Evolutionary conservation across 2,329 filamentous ascomycete species (phyloP), one percentile per base, ranked within the genome.

Genomic region (Stachybotrys chlorohalonatus): DNA sequence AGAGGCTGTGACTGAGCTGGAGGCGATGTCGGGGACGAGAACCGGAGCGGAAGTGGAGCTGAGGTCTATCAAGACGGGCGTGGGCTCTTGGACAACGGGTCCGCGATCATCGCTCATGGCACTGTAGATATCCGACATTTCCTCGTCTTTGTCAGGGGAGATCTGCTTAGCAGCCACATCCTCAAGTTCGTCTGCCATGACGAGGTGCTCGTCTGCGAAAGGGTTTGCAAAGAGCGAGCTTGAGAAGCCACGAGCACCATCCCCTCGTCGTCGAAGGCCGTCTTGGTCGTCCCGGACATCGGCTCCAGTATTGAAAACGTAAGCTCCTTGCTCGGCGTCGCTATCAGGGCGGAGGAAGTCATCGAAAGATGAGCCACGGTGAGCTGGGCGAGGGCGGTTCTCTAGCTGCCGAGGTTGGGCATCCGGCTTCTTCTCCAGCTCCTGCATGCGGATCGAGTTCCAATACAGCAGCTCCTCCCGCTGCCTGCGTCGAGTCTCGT

Each of bases 391-490:
- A 15, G 52, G 54, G 31, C 58, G 58, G 5, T 55, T 56, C 32
- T 57, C 47, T 9, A 59, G 54, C 46, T 60, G 54, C 56, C 53
- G 59, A 13, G 55, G 57, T 16, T 55, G 55, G 46, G 60, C 54
- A 39, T 57, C 59, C 15, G 58, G 57, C 51, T 61, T 61, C 55
- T 56, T 58, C 31, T 69, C 70, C 62, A 74, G 64, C 64, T 79
- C 78, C 64, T 78, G 72, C 52, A 82, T 65, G 52, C 72, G 77
- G 36, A 82, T 59, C 3, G 78, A 73, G 62, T 86, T 86, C 83
- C 83, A 86, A 61, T 84, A 85, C 68, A 85, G 72, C 56, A 86
- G 65, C 67, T 86, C 83, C 62, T 86, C 83, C 45, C 83, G 76
- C 65, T 86, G 83, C 55, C 81, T 73, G 59, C 79, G 77, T 53